These are phyloP conservation scores for Debaryomyces singareniensis DNA, from an alignment of 1,139 yeast species.

Conservation along the genomic window DNA sequence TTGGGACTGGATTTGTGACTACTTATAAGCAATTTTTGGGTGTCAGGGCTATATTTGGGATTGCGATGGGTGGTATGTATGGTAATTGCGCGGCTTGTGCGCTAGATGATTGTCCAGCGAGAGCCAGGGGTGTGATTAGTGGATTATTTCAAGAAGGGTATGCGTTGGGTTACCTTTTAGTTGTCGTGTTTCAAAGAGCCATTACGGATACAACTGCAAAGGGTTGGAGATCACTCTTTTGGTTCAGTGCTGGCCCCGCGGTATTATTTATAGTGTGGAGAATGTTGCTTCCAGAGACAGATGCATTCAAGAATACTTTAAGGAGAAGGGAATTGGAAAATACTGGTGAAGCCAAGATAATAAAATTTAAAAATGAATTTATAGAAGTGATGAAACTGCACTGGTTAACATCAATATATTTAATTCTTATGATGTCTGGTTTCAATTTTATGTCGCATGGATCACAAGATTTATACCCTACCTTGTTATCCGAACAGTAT, in stretches of 20 bases:
- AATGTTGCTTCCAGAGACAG: constrained; percentile 10
- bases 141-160: constrained; percentile 41
- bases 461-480: constrained; percentile 69
- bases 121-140: constrained; percentile 34
- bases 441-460: constrained; percentile 61
- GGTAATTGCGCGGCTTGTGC: constrained; percentile 36
- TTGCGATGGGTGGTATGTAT: constrained; percentile 39
- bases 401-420: constrained; percentile 19
- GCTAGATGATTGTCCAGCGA: constrained; percentile 30
- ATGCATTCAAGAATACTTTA: constrained; percentile 3
- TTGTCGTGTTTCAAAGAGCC: constrained; percentile 37
- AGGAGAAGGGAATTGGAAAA: constrained; percentile 2
- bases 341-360: constrained; percentile 4
- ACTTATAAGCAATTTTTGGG: constrained; percentile 34
- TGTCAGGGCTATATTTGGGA: constrained; percentile 35
- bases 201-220: constrained; percentile 18
- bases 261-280: constrained; percentile 17
- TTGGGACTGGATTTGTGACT: constrained; percentile 35
- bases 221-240: constrained; percentile 23
- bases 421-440: constrained; percentile 21
- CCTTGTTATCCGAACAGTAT: constrained; percentile 51
- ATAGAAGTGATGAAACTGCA: constrained; percentile 13
- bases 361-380: constrained; percentile 1
- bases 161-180: constrained; percentile 38
- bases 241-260: constrained; percentile 25